Evolutionary conservation across 306 rosid species (phyloP), one percentile per base, ranked within the genome.

Genomic region (Ammopiptanthus mongolicus): DNA sequence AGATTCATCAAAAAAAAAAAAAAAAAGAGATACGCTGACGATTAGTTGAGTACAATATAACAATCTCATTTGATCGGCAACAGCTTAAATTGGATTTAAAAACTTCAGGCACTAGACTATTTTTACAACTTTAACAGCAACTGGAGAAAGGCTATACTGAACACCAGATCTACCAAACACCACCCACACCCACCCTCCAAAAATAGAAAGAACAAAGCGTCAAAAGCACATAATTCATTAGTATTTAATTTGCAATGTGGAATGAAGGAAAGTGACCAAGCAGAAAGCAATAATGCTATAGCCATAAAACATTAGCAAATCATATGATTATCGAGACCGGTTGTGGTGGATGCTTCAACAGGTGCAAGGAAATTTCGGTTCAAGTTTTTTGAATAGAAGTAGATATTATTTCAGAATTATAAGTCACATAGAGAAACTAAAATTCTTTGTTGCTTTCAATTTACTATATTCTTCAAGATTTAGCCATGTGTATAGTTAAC

Each of bases 381-480:
- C 34, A n/a, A 48, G 5, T 11, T n/a, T 58, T 44, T 1, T 2
- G n/a, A 72, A 31, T 39, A 56, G 64, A 56, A 57, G 28, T 33
- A 42, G 13, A 60, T 19, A 69, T 8, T n/a, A 25, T 11, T 39
- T 65, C 31, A 18, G 48, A 60, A 29, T 19, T 39, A 17, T 7
- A 77, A 58, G 41, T 50, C 77, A 69, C 68, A 41, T n/a, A 33
- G 56, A 46, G 73, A 67, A 77, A 50, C 56, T 73, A 25, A 60
- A 76, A 60, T 42, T 34, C 47, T 22, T 75, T 57, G 59, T 37
- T 65, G 58, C 53, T 33, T 81, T 65, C 71, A 57, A 25, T 59
- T 65, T 67, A 9, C 62, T 50, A 19, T 39, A 23, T 15, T 73
- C 64, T 56, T 4, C 21, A 34, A 25, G 25, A 60, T 47, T 37